These are phyloP conservation scores for Zasmidium angulare DNA, from an alignment of 2,329 filamentous ascomycete genomes.

Conservation along the genomic window DNA sequence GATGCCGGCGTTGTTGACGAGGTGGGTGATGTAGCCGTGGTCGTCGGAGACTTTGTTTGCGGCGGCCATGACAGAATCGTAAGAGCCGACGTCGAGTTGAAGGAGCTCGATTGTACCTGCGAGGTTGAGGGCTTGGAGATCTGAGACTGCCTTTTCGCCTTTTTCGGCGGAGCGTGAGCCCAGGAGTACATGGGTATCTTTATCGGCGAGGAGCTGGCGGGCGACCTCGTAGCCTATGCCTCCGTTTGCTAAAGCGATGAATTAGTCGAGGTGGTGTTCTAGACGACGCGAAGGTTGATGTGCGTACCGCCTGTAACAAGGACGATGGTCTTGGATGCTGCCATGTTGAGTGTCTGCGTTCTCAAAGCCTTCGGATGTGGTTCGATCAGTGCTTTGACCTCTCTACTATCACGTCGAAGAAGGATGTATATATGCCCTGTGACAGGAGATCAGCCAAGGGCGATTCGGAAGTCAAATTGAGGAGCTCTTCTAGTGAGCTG, in stretches of 20 bases:
- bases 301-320: slow-evolving; percentile 39
- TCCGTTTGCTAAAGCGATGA: slow-evolving; percentile 35
- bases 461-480: too few species aligned
- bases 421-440: too few species aligned
- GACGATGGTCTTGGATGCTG: slow-evolving; percentile 29
- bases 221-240: slow-evolving; percentile 51
- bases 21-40: slow-evolving; percentile 36
- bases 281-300: too few species aligned
- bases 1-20: slow-evolving; percentile 43
- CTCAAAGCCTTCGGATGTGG: not conserved
- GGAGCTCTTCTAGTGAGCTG: too few species aligned
- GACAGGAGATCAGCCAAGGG: too few species aligned
- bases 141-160: slow-evolving; percentile 36
- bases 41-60: slow-evolving; percentile 22
- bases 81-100: slow-evolving; percentile 27
- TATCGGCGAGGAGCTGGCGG: slow-evolving; percentile 33
- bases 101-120: slow-evolving; percentile 26
- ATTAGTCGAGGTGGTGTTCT: not conserved
- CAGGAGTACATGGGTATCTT: slow-evolving; percentile 40
- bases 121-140: slow-evolving; percentile 19
- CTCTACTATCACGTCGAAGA: too few species aligned
- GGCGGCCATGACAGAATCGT: slow-evolving; percentile 24
- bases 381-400: too few species aligned
- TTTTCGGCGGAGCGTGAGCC: slow-evolving; percentile 40
- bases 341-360: not conserved